Evolutionary conservation across 2,329 filamentous ascomycete genomes (phyloP), one percentile per base, ranked within the genome.

Genomic region (Fusarium anthophilum): DNA sequence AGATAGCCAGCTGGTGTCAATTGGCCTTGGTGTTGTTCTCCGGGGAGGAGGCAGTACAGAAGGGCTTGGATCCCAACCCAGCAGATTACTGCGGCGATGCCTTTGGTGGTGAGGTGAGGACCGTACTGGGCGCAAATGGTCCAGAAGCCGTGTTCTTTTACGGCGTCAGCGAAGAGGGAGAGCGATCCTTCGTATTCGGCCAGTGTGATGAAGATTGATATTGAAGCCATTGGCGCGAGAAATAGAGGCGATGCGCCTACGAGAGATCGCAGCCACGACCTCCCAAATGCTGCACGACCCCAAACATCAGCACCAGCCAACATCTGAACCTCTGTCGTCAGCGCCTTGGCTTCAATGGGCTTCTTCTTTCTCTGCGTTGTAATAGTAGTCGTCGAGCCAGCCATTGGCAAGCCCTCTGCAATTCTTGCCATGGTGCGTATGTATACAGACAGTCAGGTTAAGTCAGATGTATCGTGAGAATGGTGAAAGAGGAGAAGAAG

Each of bases 1-100:
- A 85, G 76, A 68, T 86, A 71, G 2, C 84, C 84, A 22, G 83
- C 84, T 8, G 84, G 84, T 1, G 84, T 86, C 18, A 81, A 79
- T 54, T 86, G 84, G 7, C 84, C 84, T 10, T 75, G 79, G 24
- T 76, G 59, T 43, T 62, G 67, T 1, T 71, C 63, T 0, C 75
- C 75, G 2, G 75, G 75, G 13, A 77, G 26, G 1, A 45, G 53
- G 48, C 41, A 45, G 53, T 73, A 77, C 3, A 74, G 47, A 8
- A 77, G 4, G 10, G 73, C 75, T 32, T 77, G 73, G 2, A 77
- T 24, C 1, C 60, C 45, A 4, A 77, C 35, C 55, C 61, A 77
- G 43, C 61, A 72, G 2, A 72, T n/a, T 0, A 69, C 50, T 15
- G 73, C 75, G 2, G 58, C 47, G 13, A 69, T 43, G 12, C 73